Evolutionary conservation across 257 asterid species (phyloP), one percentile per base, ranked within the genome.

Genomic region (Gynochthodes officinalis): DNA sequence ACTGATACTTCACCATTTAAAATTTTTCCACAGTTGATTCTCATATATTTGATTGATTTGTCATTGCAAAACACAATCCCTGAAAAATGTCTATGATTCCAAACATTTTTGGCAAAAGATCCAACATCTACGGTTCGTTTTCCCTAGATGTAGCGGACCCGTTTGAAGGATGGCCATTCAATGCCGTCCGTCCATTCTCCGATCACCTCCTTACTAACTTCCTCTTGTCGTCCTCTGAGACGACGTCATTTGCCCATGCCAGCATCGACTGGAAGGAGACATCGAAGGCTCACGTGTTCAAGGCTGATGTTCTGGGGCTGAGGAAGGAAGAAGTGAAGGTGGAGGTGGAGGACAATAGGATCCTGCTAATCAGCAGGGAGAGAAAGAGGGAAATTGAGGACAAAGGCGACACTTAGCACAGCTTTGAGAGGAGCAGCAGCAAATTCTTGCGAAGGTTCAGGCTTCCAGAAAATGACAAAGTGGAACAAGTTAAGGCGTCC

Each of bases 31-130:
- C n/a, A n/a, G n/a, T n/a, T n/a, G n/a, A n/a, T n/a, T n/a, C n/a
- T n/a, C n/a, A n/a, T n/a, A n/a, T n/a, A n/a, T n/a, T n/a, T n/a
- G n/a, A n/a, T n/a, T n/a, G n/a, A n/a, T n/a, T n/a, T 4, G 21
- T 6, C 59, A 2, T 25, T 13, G 12, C 54, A 37, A 15, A 11
- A n/a, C n/a, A n/a, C n/a, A 15, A 33, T 30, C 30, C 16, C 11
- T 35, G 21, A 37, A 65, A 73, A 35, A 76, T 80, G 84, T 72
- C 81, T n/a, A 5, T 80, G 43, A 72, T 80, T n/a, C 84, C 81
- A 21, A 67, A 64, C 70, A 30, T 76, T 21, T 72, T 72, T 64
- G 72, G 79, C 30, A 67, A 74, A 46, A 72, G 78, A 76, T 43
- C 71, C 28, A 64, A 70, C 77, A 49, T 19, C 2, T 76, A 54